phyloP scores from a whole-genome alignment of 1,284 basidiomycete genomes.

The Ceratobasidium papillatum region DNA sequence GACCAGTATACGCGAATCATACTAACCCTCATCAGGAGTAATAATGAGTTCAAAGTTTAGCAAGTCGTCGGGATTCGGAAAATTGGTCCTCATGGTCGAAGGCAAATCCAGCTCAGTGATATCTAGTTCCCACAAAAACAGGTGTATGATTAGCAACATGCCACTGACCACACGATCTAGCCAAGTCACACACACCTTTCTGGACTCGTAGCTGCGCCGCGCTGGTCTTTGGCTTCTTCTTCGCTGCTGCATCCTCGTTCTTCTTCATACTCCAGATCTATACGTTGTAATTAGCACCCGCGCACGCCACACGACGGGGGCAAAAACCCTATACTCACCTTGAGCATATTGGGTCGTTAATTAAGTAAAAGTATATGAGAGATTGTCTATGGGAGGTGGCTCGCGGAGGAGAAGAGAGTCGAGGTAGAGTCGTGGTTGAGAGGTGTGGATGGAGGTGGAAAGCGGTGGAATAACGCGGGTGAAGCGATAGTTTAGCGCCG shows the following conservation, averaged over 20 bases:
- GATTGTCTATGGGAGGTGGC: neutral
- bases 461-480: slow-evolving; percentile 15
- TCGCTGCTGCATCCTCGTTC: slow-evolving; percentile 90
- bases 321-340: slow-evolving; percentile 52
- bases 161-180: neutral
- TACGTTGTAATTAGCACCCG: neutral
- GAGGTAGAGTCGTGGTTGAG: neutral
- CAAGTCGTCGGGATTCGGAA: slow-evolving; percentile 90
- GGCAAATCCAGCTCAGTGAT: slow-evolving; percentile 97
- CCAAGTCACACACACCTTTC: slow-evolving; percentile 77
- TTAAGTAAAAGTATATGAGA: neutral
- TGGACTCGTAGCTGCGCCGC: slow-evolving; percentile 98
- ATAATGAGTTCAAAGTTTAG: slow-evolving; percentile 97
- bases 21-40: slow-evolving; percentile 92
- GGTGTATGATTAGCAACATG: neutral
- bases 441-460: slow-evolving; percentile 7
- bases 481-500: neutral
- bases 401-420: neutral
- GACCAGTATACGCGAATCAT: neutral
- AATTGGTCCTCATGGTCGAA: slow-evolving; percentile 93
- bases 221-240: slow-evolving; percentile 96
- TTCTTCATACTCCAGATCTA: slow-evolving; percentile 99
- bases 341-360: slow-evolving; percentile 53
- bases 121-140: slow-evolving; percentile 62
- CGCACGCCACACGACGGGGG: slow-evolving; percentile 30